Conservation (phyloP, 805 yeast genomes). For the Metschnikowia lachancei region DNA sequence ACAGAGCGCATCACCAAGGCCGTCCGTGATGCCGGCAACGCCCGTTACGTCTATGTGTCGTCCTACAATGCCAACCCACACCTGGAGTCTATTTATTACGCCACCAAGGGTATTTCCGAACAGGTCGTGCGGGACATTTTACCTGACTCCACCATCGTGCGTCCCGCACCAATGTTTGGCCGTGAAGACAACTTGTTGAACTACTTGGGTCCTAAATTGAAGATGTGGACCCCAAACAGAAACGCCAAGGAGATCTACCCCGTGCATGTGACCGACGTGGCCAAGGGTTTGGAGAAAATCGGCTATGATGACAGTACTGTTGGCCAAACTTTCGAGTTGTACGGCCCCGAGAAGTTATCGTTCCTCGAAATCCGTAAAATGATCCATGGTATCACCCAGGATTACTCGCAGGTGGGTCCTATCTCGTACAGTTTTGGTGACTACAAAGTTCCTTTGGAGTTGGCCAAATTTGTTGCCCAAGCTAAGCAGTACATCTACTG, state of each 20-base stretch:
- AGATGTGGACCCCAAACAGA: slow-evolving; percentile 64
- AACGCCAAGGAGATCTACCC: slow-evolving; percentile 65
- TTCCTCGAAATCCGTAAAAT: slow-evolving; percentile 64
- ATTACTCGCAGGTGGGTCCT: slow-evolving; percentile 46
- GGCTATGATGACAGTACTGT: slow-evolving; percentile 78
- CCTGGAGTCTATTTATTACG: slow-evolving; percentile 67
- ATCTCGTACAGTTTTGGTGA: slow-evolving; percentile 42
- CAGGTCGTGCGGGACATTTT: slow-evolving; percentile 60
- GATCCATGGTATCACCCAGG: slow-evolving; percentile 61
- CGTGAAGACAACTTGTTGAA: slow-evolving; percentile 68
- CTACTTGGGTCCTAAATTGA: slow-evolving; percentile 52
- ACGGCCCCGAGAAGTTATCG: slow-evolving; percentile 66
- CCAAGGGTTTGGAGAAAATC: slow-evolving; percentile 71
- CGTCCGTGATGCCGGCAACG: slow-evolving; percentile 63
- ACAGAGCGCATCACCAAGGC: slow-evolving; percentile 76
- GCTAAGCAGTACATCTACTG: slow-evolving; percentile 43
- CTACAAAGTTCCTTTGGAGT: slow-evolving; percentile 42
- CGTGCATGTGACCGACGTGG: slow-evolving; percentile 74
- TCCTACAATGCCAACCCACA: slow-evolving; percentile 70
- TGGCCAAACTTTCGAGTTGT: slow-evolving; percentile 72
- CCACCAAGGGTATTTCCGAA: slow-evolving; percentile 80
- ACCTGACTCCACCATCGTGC: slow-evolving; percentile 79
- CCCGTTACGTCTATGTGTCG: slow-evolving; percentile 76
- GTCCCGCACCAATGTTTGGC: slow-evolving; percentile 81
- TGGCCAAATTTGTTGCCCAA: slow-evolving; percentile 47